Percentiles rank a stretch among this genome's conserved stretches.
phyloP scores from a whole-genome alignment of 73 alveolate species.

The Symbiodinium natans region DNA sequence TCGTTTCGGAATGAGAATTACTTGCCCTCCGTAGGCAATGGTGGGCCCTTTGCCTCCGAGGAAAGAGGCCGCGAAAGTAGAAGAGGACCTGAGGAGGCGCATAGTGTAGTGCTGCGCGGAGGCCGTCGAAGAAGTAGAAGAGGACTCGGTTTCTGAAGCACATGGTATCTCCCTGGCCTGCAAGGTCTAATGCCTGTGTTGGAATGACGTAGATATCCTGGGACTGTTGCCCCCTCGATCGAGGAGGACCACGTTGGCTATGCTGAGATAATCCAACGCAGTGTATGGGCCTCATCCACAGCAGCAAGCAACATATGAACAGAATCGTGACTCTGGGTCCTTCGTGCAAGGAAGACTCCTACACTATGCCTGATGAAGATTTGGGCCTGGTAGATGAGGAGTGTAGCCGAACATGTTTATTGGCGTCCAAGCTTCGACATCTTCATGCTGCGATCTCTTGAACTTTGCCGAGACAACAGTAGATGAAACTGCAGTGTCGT shows the following conservation, averaged over 20 bases:
- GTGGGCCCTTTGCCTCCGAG: not conserved
- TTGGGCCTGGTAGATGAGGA: not conserved
- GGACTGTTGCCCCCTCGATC: too few relatives aligned
- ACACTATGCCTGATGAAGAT: slow-evolving; percentile 7
- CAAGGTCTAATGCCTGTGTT: too few relatives aligned
- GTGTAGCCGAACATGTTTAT: too few relatives aligned
- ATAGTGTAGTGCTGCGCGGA: not conserved
- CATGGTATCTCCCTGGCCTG: too few relatives aligned
- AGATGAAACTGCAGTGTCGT: not conserved
- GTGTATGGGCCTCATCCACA: not conserved
- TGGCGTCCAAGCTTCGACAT: too few relatives aligned
- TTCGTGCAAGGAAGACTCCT: not conserved
- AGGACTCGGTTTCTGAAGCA: too few relatives aligned
- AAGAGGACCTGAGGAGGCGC: not conserved
- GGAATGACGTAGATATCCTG: too few relatives aligned
- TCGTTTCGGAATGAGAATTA: not conserved
- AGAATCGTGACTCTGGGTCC: too few relatives aligned
- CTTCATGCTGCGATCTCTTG: not conserved
- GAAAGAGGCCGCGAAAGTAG: not conserved
- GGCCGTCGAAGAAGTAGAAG: too few relatives aligned
- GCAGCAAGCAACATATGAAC: too few relatives aligned
- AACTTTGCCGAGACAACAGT: not conserved
- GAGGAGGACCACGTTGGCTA: not conserved
- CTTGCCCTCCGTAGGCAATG: not conserved
- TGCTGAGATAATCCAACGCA: not conserved